These are phyloP conservation scores for Arthroderma uncinatum DNA, from an alignment of 2,329 filamentous ascomycete genomes.

Conservation along the genomic window DNA sequence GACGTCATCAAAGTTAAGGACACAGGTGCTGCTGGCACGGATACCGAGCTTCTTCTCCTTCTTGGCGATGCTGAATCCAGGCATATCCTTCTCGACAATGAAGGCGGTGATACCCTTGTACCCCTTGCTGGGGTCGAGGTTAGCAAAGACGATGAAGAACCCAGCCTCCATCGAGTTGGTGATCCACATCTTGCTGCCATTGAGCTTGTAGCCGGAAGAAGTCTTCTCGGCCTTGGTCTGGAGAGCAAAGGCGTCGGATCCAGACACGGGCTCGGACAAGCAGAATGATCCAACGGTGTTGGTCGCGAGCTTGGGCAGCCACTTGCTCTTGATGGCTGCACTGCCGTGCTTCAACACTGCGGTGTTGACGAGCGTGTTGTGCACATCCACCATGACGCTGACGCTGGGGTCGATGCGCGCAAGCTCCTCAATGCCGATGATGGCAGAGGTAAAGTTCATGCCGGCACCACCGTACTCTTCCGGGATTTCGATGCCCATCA, in stretches of 20 bases:
- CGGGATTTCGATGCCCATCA: constrained; percentile 96
- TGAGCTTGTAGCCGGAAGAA: constrained; percentile 70
- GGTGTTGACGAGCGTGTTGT: constrained; percentile 96
- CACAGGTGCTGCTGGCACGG: constrained; percentile 88
- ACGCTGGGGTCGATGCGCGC: constrained; percentile 90
- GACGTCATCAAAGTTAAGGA: constrained; percentile 95
- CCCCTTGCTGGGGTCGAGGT: constrained; percentile 79
- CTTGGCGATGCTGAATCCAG: constrained; percentile 91
- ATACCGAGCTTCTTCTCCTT: constrained; percentile 99
- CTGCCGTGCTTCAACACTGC: constrained; percentile 77
- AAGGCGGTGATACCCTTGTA: constrained; percentile 98
- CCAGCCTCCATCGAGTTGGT: constrained; percentile 90
- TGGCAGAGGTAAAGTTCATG: constrained; percentile 97
- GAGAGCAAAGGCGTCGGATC: constrained; percentile 91
- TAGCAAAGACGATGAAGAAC: constrained; percentile 97
- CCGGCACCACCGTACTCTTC: constrained; percentile 93
- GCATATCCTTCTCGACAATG: constrained; percentile 77
- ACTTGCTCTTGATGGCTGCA: constrained; percentile 66
- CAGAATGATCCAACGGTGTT: constrained; percentile 85
- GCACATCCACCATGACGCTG: constrained; percentile 88
- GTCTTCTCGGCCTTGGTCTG: constrained; percentile 83
- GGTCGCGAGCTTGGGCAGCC: constrained; percentile 80
- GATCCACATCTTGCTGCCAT: constrained; percentile 98
- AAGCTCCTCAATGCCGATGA: constrained; percentile 93
- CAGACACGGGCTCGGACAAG: constrained; percentile 81